Conservation (phyloP, 2,329 filamentous ascomycete genomes). For the Achaetomium macrosporum region DNA sequence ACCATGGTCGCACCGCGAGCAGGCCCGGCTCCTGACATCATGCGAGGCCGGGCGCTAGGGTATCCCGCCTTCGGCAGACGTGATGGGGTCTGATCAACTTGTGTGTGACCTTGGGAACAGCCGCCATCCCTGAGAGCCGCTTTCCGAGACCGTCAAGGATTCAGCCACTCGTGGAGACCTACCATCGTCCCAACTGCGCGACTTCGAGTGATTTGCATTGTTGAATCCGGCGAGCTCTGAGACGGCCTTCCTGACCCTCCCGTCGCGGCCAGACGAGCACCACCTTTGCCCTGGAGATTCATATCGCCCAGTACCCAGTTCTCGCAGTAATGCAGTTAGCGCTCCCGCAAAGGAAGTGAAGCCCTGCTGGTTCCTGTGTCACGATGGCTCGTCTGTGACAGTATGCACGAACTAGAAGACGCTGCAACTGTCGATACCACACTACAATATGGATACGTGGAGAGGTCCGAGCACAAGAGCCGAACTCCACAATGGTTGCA, state of each 20-base stretch:
- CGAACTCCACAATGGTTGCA: not conserved
- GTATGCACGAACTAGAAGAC: not conserved
- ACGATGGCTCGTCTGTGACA: not conserved
- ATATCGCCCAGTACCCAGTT: not conserved
- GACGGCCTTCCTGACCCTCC: too few species aligned
- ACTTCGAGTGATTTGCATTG: not conserved
- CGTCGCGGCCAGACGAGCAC: too few species aligned
- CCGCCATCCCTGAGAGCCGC: not conserved
- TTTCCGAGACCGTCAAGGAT: not conserved
- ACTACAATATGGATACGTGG: too few species aligned
- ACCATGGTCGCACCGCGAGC: not conserved
- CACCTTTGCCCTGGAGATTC: not conserved
- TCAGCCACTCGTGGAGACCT: too few species aligned
- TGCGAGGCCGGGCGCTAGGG: not conserved
- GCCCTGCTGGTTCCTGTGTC: not conserved
- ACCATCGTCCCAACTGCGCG: not conserved
- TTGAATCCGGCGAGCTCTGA: too few species aligned
- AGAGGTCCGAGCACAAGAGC: not conserved
- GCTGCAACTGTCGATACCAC: not conserved
- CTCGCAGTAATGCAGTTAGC: not conserved
- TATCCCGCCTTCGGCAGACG: slow-evolving; percentile 7
- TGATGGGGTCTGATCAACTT: slow-evolving; percentile 9
- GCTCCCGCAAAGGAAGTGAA: not conserved
- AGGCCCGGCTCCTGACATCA: not conserved
- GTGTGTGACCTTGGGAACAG: not conserved